A percentile compares a stretch with the other conserved stretches of the same genome.
Evolutionary conservation across 306 rosid species (phyloP).

Genomic region (Argentina anserina): DNA sequence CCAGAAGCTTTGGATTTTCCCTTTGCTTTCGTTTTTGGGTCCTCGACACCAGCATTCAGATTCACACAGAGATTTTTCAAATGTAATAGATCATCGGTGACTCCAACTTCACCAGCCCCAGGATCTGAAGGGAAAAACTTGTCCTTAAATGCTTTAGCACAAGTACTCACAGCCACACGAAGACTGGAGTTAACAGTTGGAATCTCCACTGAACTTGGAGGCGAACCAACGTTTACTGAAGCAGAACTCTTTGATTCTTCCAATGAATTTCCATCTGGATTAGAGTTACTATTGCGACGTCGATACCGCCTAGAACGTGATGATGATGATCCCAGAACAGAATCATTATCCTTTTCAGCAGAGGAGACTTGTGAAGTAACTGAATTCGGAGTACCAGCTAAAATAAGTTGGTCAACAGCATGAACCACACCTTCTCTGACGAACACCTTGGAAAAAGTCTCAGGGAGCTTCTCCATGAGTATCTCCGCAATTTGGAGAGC

Average conservation of each 20-base stretch:
- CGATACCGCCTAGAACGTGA: slow-evolving; percentile 88
- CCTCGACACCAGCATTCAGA: slow-evolving; percentile 72
- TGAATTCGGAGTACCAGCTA: slow-evolving; percentile 52
- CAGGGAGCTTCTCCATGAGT: slow-evolving; percentile 97
- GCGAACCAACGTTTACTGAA: slow-evolving; percentile 61
- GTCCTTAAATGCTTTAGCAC: slow-evolving; percentile 83
- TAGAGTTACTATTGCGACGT: slow-evolving; percentile 66
- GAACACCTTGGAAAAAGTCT: slow-evolving; percentile 81
- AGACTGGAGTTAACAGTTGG: slow-evolving; percentile 68
- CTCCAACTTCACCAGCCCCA: slow-evolving; percentile 76
- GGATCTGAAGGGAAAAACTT: slow-evolving; percentile 83
- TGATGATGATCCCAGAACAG: slow-evolving; percentile 60
- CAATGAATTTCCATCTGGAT: slow-evolving; percentile 65
- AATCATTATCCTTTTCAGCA: slow-evolving; percentile 69
- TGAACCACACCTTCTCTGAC: slow-evolving; percentile 96
- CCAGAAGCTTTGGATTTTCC: slow-evolving; percentile 83
- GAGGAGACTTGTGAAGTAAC: slow-evolving; percentile 56
- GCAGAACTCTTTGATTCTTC: slow-evolving; percentile 65
- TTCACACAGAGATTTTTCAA: slow-evolving; percentile 77
- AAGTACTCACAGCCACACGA: slow-evolving; percentile 65
- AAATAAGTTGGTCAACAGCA: slow-evolving; percentile 91
- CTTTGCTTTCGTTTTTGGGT: slow-evolving; percentile 64
- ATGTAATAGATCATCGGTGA: slow-evolving; percentile 81
- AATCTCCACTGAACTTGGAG: slow-evolving; percentile 71
- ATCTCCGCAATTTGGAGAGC: slow-evolving; percentile 95